phyloP scores from a whole-genome alignment of 176 grass and related monocot species.

The Oryza officinalis region DNA sequence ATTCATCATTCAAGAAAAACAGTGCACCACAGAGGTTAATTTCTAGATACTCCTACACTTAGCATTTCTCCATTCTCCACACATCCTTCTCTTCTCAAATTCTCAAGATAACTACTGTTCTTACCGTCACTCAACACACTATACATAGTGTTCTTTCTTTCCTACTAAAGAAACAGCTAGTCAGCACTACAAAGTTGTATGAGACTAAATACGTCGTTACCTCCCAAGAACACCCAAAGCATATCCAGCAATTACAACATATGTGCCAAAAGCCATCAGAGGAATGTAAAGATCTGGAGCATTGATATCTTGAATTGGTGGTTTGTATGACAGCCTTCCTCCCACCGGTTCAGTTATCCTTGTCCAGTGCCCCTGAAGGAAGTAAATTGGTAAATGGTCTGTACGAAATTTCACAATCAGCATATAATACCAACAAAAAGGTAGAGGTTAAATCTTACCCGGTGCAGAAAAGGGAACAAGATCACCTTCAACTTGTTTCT shows the following conservation, averaged over 20 bases:
- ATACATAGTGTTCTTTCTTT: no score
- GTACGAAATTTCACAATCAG: background rate
- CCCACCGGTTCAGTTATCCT: conserved; percentile 84
- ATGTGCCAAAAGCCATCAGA: conserved; percentile 79
- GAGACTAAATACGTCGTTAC: conserved; percentile 26
- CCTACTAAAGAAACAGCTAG: background rate
- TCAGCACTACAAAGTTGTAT: background rate
- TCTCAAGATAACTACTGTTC: background rate
- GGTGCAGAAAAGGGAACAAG: conserved; percentile 81
- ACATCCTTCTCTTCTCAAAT: background rate
- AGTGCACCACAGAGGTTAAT: background rate
- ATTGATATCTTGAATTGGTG: conserved; percentile 91
- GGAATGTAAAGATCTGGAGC: conserved; percentile 88
- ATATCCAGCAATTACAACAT: conserved; percentile 63
- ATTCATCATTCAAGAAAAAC: conserved; percentile 2
- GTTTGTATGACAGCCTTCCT: conserved; percentile 77
- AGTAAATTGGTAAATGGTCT: conserved; percentile 3
- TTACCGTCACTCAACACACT: background rate
- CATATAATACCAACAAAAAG: background rate
- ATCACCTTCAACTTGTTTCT: conserved; percentile 84
- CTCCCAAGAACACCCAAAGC: conserved; percentile 57
- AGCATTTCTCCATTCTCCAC: background rate
- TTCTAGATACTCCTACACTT: background rate
- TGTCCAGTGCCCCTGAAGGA: conserved; percentile 81
- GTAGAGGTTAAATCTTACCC: conserved; percentile 38